Evolutionary conservation across 345 rosid genomes (phyloP).

Genomic region (Syzygium aromaticum): DNA sequence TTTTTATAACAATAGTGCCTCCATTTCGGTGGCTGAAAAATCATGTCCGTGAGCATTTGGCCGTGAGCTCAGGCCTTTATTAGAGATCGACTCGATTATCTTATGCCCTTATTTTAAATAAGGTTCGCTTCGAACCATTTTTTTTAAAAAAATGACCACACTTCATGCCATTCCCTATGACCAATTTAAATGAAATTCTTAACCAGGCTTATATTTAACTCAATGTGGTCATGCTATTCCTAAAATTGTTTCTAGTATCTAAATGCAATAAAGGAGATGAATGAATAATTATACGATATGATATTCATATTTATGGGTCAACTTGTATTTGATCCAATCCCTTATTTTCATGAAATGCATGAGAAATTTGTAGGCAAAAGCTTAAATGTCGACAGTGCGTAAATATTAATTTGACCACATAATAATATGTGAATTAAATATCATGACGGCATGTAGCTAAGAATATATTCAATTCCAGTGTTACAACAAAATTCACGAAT

Average conservation of each 20-base stretch:
- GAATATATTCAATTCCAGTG: not conserved
- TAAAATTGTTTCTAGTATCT: not conserved
- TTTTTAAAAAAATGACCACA: no score
- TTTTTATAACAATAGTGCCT: no score
- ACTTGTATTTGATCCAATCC: not conserved
- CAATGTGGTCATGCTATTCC: not conserved
- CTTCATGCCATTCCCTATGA: not conserved
- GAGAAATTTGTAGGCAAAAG: not conserved
- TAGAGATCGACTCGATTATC: no score
- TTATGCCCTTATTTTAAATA: no score
- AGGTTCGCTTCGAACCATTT: no score
- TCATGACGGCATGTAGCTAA: rapidly evolving
- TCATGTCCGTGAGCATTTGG: no score
- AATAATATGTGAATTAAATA: not conserved
- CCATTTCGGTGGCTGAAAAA: no score
- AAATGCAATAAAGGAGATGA: not conserved
- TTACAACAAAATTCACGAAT: not conserved
- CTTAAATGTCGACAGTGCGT: not conserved
- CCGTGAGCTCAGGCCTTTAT: no score
- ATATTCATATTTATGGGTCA: not conserved
- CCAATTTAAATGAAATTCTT: not conserved
- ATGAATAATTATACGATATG: not conserved
- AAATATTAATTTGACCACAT: not conserved
- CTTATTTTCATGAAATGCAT: not conserved
- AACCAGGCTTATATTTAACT: not conserved